Conservation (phyloP, 2,329 filamentous ascomycete genomes). For the Venturiaceae sp. region DNA sequence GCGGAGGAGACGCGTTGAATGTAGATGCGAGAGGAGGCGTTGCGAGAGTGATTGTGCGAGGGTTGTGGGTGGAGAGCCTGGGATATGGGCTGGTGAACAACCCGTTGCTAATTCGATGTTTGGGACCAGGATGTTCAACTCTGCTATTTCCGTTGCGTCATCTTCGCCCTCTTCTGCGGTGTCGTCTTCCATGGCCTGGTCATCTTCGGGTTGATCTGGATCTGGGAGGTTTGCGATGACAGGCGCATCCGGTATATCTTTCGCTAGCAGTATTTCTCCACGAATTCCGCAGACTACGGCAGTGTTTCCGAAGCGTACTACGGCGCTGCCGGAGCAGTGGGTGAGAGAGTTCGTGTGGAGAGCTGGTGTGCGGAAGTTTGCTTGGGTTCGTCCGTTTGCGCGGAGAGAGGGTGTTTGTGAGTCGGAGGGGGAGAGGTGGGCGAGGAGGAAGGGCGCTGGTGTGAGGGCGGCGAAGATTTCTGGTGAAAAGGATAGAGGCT, state of each 20-base stretch:
- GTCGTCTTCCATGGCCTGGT: not conserved
- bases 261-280: conserved; percentile 69
- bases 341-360: conserved; percentile 77
- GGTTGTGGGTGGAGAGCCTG: conserved; percentile 69
- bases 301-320: conserved; percentile 81
- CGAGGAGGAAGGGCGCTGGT: conserved; percentile 80
- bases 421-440: conserved; percentile 59
- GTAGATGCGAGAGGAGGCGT: conserved; percentile 65
- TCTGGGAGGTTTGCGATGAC: conserved; percentile 17
- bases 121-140: conserved; percentile 69
- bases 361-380: conserved; percentile 60
- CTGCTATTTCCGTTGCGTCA: not conserved
- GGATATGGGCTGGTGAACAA: conserved; percentile 74
- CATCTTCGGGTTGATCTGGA: not conserved
- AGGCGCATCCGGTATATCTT: conserved; percentile 60
- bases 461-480: conserved; percentile 82
- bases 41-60: conserved; percentile 81
- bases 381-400: conserved; percentile 69
- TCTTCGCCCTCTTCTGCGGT: not conserved
- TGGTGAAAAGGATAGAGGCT: conserved; percentile 38
- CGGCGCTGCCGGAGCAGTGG: conserved; percentile 81
- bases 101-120: conserved; percentile 91
- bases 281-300: conserved; percentile 91
- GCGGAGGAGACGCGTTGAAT: conserved; percentile 58
- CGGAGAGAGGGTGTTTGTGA: conserved; percentile 48